A percentile compares a stretch with the other conserved stretches of the same genome.
Evolutionary conservation across 176 grass and related monocot genomes (phyloP).

Genomic region (Zoysia japonica): DNA sequence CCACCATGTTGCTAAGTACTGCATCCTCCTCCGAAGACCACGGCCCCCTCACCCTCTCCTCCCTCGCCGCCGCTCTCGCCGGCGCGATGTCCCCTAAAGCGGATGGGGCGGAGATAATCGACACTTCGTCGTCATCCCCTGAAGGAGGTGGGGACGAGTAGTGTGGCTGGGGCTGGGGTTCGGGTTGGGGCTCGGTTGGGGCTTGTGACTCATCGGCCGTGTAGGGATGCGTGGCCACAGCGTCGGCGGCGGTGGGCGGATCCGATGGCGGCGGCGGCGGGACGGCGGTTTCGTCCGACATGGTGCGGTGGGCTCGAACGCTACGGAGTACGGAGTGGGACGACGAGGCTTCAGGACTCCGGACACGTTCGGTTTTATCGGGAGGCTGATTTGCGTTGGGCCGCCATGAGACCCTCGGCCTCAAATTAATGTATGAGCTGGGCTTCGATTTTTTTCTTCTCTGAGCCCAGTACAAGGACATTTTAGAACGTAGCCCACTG

Average conservation of each 20-base stretch:
- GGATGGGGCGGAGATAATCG: conserved; percentile 8
- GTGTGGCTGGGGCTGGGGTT: conserved; percentile 20
- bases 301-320: conserved; percentile 20
- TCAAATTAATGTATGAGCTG: neutral
- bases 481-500: neutral
- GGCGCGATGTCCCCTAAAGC: conserved; percentile 17
- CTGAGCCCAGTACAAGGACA: neutral
- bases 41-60: conserved; percentile 81
- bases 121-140: conserved; percentile 50
- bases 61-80: conserved; percentile 5
- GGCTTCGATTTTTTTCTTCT: neutral
- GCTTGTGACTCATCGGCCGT: conserved; percentile 9
- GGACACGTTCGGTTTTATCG: conserved; percentile 5
- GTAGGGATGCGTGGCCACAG: neutral
- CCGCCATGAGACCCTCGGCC: neutral
- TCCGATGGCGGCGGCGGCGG: conserved; percentile 43
- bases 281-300: conserved; percentile 53
- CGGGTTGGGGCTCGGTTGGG: conserved; percentile 5
- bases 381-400: conserved; percentile 15
- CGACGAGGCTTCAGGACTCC: neutral
- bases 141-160: conserved; percentile 37
- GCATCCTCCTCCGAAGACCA: conserved; percentile 91
- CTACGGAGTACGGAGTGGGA: neutral
- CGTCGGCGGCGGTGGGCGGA: conserved; percentile 28
- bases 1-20: conserved; percentile 64